phyloP scores from a whole-genome alignment of 257 asterid genomes.

The Fraxinus excelsior region DNA sequence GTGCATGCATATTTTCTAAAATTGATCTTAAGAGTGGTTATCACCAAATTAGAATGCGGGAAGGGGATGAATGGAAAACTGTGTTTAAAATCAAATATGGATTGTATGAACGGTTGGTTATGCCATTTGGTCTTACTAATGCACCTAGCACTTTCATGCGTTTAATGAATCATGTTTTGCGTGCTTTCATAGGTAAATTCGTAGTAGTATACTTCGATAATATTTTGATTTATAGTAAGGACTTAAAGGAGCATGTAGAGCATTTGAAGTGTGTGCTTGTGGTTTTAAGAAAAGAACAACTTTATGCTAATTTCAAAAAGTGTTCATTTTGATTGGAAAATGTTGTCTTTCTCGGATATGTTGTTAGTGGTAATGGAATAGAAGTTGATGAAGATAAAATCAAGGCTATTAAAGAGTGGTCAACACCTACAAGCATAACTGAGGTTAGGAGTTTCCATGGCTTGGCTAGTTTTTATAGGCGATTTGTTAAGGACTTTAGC shows the following conservation, averaged over 20 bases:
- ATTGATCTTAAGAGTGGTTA: background rate
- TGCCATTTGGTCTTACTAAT: too few relatives aligned
- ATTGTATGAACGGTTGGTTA: background rate
- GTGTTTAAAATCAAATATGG: background rate
- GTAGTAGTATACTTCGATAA: background rate
- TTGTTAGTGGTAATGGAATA: background rate
- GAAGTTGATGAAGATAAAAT: too few relatives aligned
- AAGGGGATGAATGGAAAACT: background rate
- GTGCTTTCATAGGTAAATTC: too few relatives aligned
- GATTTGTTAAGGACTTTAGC: too few relatives aligned
- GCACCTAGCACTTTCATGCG: too few relatives aligned
- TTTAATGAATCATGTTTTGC: too few relatives aligned
- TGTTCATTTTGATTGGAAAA: background rate
- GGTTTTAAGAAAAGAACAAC: background rate
- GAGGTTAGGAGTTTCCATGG: background rate
- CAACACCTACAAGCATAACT: background rate
- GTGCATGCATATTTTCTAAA: background rate
- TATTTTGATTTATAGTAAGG: background rate
- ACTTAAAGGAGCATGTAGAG: background rate
- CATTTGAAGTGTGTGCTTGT: too few relatives aligned
- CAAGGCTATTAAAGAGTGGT: background rate
- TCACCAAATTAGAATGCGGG: background rate
- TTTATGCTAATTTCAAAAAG: background rate
- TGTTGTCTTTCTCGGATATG: background rate
- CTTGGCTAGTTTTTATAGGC: background rate